Evolutionary conservation across 176 grass and related monocot species (phyloP), one percentile per base, ranked within the genome.

Genomic region (Calamus simplicifolius): DNA sequence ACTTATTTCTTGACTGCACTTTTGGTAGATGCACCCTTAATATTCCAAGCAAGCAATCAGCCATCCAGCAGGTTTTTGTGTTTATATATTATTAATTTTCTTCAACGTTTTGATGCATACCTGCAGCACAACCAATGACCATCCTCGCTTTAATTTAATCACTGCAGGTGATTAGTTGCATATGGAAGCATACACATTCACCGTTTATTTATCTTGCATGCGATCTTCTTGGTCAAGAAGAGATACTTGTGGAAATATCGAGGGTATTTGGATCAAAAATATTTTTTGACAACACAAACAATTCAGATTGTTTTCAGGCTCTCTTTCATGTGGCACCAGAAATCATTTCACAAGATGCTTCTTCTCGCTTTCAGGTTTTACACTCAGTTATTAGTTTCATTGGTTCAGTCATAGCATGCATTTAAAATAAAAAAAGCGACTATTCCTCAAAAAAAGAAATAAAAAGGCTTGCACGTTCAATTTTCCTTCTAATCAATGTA

Each of bases 101-200:
- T 57, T 51, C 17, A 21, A 19, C n/a, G 27, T 60, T 18, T 5
- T 59, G 50, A 58, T 35, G 21, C 25, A 4, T 29, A 66, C 21
- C 59, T 27, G 68, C 54, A 49, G 4, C 38, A 17, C 66, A 56
- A 75, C 65, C 48, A 51, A 50, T 76, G 54, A 73, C 49, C 62
- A 71, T 69, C 35, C 35, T 43, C 10, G 13, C 35, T 43, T 43
- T 56, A 50, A 61, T 62, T 72, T 51, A 79, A 30, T 71, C 61
- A 82, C 65, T 88, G 35, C 75, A 88, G 83, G 81, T 97, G 58
- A 88, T 90, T 79, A 73, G 63, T 57, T 97, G 92, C 75, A 88
- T 97, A 75, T 97, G 92, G 92, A 97, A 97, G 66, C 84, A 88
- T 67, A 87, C 81, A 7, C 54, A 75, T 80, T 83, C 92, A 54